phyloP scores from a whole-genome alignment of 108 stramenopile species.

The Ochromonas danica region DNA sequence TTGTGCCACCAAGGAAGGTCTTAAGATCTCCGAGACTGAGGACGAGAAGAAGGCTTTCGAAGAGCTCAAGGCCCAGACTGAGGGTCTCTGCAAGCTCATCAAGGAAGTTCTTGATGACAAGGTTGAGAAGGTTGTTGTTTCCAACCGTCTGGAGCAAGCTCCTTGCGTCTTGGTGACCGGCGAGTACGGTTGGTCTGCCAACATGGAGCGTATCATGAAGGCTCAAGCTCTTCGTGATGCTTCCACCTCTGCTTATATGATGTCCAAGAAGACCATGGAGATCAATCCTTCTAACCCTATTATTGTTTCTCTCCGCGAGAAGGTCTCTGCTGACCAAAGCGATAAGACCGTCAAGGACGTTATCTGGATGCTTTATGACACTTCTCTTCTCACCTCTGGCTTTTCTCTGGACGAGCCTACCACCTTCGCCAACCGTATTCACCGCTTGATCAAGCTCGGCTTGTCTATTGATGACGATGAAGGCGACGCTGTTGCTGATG shows the following conservation, averaged over 20 bases:
- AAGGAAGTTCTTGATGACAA: conserved; percentile 99
- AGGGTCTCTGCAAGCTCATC: conserved; percentile 98
- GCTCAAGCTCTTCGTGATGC: conserved; percentile 99
- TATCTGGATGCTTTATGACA: conserved; percentile 99
- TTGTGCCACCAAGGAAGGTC: conserved; percentile 98
- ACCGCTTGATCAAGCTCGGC: conserved; percentile 98
- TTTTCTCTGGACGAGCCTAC: conserved; percentile 98
- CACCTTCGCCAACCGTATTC: conserved; percentile 97
- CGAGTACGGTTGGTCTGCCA: conserved; percentile 99
- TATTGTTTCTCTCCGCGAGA: conserved; percentile 92
- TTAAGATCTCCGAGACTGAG: conserved; percentile 83
- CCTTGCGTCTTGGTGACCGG: conserved; percentile 99
- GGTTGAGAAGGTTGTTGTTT: conserved; percentile 99
- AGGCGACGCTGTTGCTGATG: conserved; percentile 78
- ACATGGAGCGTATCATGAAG: conserved; percentile 99
- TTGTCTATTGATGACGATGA: conserved; percentile 97
- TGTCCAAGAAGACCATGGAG: conserved; percentile 99
- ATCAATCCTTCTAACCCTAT: conserved; percentile 99
- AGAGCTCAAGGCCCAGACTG: conserved; percentile 94
- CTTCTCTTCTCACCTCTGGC: conserved; percentile 93
- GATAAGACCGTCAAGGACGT: conserved; percentile 99
- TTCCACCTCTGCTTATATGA: conserved; percentile 96
- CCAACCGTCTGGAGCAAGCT: conserved; percentile 95
- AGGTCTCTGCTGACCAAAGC: conserved; percentile 94
- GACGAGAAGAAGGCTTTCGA: conserved; percentile 98